Conservation (phyloP, 176 grass and related monocot genomes). For the Olyra latifolia region DNA sequence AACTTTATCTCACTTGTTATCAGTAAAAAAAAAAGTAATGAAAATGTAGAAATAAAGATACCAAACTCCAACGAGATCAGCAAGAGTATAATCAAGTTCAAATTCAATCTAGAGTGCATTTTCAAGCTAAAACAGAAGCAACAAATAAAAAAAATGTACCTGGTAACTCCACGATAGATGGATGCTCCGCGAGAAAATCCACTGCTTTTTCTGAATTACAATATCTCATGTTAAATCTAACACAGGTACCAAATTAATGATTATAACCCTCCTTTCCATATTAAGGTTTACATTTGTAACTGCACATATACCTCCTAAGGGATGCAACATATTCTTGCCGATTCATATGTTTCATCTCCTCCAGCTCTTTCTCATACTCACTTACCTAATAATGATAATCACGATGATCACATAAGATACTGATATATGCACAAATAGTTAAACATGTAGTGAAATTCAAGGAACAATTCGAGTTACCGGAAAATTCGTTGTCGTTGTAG, state of each 20-base stretch:
- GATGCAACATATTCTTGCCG: slow-evolving; percentile 84
- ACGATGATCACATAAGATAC: neutral
- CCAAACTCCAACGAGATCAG: neutral
- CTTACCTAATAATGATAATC: slow-evolving; percentile 33
- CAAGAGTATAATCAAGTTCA: neutral
- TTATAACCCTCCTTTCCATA: neutral
- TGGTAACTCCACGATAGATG: slow-evolving; percentile 77
- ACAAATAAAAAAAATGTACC: slow-evolving; percentile 35
- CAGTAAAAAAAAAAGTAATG: neutral
- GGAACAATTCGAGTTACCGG: slow-evolving; percentile 34
- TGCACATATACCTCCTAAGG: slow-evolving; percentile 55
- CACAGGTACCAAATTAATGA: too few species aligned
- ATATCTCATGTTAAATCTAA: neutral
- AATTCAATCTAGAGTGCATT: neutral
- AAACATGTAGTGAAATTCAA: neutral
- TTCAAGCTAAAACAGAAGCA: neutral
- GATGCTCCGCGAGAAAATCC: slow-evolving; percentile 78
- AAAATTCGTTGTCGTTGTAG: slow-evolving; percentile 72
- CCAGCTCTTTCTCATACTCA: slow-evolving; percentile 70
- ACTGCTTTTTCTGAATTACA: slow-evolving; percentile 73
- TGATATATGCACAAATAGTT: neutral
- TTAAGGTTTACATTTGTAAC: neutral
- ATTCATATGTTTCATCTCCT: slow-evolving; percentile 81
- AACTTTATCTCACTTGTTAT: neutral
- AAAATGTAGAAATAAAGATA: neutral